Evolutionary conservation across 306 rosid genomes (phyloP), one percentile per base, ranked within the genome.

Genomic region (Cercis canadensis): DNA sequence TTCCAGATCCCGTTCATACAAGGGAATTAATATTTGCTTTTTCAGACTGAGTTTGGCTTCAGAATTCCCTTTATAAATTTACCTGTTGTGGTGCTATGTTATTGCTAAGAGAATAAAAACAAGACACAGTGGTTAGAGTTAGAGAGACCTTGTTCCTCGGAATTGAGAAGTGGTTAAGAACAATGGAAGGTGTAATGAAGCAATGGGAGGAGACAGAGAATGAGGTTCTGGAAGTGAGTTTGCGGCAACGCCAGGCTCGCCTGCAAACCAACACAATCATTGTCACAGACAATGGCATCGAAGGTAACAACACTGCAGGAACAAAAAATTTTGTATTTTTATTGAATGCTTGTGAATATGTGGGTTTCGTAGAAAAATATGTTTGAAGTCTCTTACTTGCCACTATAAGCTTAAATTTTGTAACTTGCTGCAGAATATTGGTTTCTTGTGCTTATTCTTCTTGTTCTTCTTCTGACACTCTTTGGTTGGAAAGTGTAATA

Each of bases 151-250:
- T 7, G 61, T 16, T 63, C 32, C 57, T 63, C 66, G 59, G 74
- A 33, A 32, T 33, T 19, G 40, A 31, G 43, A 10, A 45, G 34
- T 46, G 79, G 67, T 0, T 29, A 5, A 31, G 57, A 18, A 59
- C 24, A 59, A 78, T 78, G 78, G 78, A 67, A 8, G 78, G 15
- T 31, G 12, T 4, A 12, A 16, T 10, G 50, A 29, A 51, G 40
- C 64, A 51, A 39, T 69, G 78, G 79, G 60, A 75, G 46, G 82
- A 78, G n/a, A 51, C 36, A 37, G 86, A 75, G n/a, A 44, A 13
- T 3, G 78, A 65, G 55, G 80, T 49, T 46, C 65, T 65, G 37
- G 84, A 58, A 39, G 52, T 14, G 5, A 59, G 62, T 13, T 74
- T 85, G 47, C 58, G 73, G 24, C n/a, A 56, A 56, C 70, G 67